A percentile compares a stretch with the other conserved stretches of the same genome.
phyloP scores from a whole-genome alignment of 129 eudicot genomes.

The Oenanthe sinensis region DNA sequence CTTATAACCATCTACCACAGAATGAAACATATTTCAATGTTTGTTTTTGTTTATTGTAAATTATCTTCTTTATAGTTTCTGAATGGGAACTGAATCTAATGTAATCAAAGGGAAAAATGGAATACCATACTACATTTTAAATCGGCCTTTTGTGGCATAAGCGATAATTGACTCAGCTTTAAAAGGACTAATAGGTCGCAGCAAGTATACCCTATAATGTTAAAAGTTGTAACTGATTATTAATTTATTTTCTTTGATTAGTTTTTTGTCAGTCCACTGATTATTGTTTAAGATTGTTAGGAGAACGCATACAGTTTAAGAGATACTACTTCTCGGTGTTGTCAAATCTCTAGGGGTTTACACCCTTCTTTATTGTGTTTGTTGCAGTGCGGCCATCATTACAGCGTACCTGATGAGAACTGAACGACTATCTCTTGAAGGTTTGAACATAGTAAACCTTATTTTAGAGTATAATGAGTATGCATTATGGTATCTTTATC shows the following conservation, averaged over 20 bases:
- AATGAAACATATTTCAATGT: neutral
- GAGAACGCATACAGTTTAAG: constrained; percentile 23
- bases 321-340: constrained; percentile 28
- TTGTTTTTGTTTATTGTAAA: neutral
- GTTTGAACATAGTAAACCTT: constrained; percentile 29
- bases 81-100: neutral
- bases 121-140: neutral
- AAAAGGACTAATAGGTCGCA: neutral
- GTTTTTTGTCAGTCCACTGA: neutral
- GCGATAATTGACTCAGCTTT: neutral
- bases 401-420: constrained; percentile 94
- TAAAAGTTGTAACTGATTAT: neutral
- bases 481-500: constrained; percentile 4
- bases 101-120: neutral
- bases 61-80: neutral
- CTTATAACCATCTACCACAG: neutral
- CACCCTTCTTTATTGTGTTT: constrained; percentile 56
- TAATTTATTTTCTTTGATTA: neutral
- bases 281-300: constrained; percentile 5
- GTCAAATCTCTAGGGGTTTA: constrained; percentile 35
- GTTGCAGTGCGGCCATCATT: constrained; percentile 94
- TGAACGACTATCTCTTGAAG: constrained; percentile 72
- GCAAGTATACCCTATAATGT: neutral
- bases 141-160: neutral
- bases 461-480: constrained; percentile 6